These are phyloP conservation scores for Pseudogymnoascus sp. DNA, from an alignment of 2,329 filamentous ascomycete genomes.

Conservation along the genomic window DNA sequence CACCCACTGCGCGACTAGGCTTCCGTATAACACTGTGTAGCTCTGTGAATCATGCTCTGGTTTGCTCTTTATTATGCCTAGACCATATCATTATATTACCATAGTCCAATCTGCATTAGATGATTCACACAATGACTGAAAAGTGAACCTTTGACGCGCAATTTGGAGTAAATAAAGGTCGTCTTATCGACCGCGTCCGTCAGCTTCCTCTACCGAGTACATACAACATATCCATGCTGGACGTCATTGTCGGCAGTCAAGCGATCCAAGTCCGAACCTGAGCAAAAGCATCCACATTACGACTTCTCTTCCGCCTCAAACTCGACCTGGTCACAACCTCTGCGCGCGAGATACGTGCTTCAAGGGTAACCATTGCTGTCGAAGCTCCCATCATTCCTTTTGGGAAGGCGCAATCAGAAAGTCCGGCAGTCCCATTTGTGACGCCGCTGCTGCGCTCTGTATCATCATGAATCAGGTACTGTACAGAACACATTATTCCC, in stretches of 20 bases:
- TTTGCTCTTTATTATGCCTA: background rate
- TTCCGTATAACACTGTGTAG: background rate
- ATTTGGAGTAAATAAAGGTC: background rate
- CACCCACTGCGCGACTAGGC: background rate
- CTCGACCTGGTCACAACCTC: conserved; percentile 1
- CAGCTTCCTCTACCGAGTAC: background rate
- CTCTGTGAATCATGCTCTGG: background rate
- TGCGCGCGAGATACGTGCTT: conserved; percentile 7
- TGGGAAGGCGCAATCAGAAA: conserved; percentile 6
- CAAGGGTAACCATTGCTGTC: conserved; percentile 5
- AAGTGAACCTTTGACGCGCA: background rate
- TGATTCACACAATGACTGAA: background rate
- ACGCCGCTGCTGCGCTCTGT: background rate
- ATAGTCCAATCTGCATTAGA: background rate
- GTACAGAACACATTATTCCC: background rate
- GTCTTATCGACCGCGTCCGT: background rate
- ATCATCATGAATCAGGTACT: conserved; percentile 6
- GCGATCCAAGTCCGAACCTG: conserved; percentile 4
- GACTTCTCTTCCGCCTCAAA: conserved; percentile 1
- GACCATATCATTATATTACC: background rate
- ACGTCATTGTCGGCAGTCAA: conserved; percentile 7
- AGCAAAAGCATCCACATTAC: conserved; percentile 7
- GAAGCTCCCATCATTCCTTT: conserved; percentile 7
- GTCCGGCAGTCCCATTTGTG: conserved; percentile 4
- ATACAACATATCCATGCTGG: conserved; percentile 1